Evolutionary conservation across 1,139 yeast genomes (phyloP).

Genomic region (Yamadazyma trypodendri): DNA sequence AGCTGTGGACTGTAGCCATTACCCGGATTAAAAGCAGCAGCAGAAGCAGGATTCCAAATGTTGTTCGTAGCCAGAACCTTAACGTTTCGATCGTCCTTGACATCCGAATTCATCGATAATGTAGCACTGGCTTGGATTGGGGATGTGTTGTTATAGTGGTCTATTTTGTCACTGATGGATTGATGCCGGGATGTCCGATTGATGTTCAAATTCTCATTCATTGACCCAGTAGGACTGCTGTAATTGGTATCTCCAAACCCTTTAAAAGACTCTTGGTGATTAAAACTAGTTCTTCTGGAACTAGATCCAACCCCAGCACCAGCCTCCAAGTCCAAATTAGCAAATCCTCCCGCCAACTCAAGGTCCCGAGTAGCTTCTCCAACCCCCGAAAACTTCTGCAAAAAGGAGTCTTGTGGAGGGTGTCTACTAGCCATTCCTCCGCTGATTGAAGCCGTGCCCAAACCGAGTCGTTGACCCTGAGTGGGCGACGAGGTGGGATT

Average conservation of each 20-base stretch:
- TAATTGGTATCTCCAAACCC: conserved; percentile 9
- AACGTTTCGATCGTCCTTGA: conserved; percentile 11
- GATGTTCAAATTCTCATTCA: conserved; percentile 52
- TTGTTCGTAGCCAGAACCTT: conserved; percentile 16
- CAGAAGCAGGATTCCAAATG: conserved; percentile 69
- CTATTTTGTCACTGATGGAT: conserved; percentile 65
- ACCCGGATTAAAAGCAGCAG: conserved; percentile 40
- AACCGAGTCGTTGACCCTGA: conserved; percentile 26
- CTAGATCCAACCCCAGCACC: conserved; percentile 7
- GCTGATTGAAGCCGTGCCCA: conserved; percentile 62
- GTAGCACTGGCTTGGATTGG: conserved; percentile 50
- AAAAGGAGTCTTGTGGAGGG: conserved; percentile 49
- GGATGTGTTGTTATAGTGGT: conserved; percentile 52
- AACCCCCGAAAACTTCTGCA: conserved; percentile 69
- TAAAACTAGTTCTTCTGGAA: conserved; percentile 52
- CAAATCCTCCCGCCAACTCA: conserved; percentile 43
- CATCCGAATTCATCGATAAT: conserved; percentile 26
- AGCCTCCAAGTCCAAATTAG: conserved; percentile 28
- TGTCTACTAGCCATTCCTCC: conserved; percentile 56
- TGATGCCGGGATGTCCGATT: conserved; percentile 49
- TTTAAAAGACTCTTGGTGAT: conserved; percentile 14
- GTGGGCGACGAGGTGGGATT: conserved; percentile 8
- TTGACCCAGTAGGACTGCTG: conserved; percentile 43
- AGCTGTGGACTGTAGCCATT: background rate
- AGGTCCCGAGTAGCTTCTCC: conserved; percentile 80